Evolutionary conservation across 1,139 yeast species (phyloP).

Genomic region (Diutina siamensis): DNA sequence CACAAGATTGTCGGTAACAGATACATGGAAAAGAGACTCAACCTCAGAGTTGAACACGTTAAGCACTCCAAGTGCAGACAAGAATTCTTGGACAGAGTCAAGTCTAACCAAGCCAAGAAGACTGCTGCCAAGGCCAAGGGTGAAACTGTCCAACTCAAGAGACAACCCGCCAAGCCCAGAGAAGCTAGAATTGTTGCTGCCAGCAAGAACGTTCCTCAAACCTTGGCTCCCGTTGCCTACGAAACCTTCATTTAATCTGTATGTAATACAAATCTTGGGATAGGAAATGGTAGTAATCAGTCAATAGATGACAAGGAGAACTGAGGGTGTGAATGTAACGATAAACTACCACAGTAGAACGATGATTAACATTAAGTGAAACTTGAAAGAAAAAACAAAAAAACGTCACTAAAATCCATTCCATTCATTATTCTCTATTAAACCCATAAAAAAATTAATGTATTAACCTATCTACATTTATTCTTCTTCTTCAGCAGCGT

Average conservation of each 20-base stretch:
- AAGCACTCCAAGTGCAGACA: slow-evolving; percentile 99
- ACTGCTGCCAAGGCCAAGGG: slow-evolving; percentile 94
- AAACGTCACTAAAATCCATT: too few relatives aligned
- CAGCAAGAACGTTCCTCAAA: slow-evolving; percentile 79
- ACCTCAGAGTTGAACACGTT: slow-evolving; percentile 97
- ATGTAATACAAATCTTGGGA: slow-evolving; percentile 7
- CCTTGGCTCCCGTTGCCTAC: slow-evolving; percentile 98
- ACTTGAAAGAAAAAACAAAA: too few relatives aligned
- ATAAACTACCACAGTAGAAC: too few relatives aligned
- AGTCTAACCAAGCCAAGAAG: slow-evolving; percentile 89
- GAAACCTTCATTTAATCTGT: slow-evolving; percentile 87
- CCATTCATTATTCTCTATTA: too few relatives aligned
- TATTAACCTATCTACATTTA: slow-evolving; percentile 4
- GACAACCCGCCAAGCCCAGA: slow-evolving; percentile 98
- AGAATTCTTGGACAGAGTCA: slow-evolving; percentile 97
- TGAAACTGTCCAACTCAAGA: slow-evolving; percentile 83
- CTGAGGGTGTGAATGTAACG: too few relatives aligned
- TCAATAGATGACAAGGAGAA: too few relatives aligned
- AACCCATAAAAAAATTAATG: neutral
- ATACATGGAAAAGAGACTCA: slow-evolving; percentile 97
- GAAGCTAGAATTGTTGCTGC: slow-evolving; percentile 73
- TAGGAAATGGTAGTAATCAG: neutral
- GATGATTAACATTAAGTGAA: too few relatives aligned
- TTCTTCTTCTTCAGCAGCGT: slow-evolving; percentile 42
- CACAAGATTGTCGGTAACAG: slow-evolving; percentile 99